phyloP scores from a whole-genome alignment of 345 rosid species.

The Eucalyptus pauciflora region DNA sequence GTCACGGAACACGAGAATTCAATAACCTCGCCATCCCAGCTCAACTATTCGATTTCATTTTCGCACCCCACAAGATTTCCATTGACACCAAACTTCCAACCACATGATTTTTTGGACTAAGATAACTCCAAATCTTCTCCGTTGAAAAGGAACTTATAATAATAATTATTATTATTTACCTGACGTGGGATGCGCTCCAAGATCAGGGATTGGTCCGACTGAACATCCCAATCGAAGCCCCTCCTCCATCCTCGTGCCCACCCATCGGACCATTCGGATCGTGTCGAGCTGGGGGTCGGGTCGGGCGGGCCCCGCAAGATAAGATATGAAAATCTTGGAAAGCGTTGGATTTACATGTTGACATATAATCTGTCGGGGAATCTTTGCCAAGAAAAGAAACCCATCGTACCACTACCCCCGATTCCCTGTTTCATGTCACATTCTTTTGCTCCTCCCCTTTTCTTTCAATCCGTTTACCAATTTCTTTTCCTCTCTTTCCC shows the following conservation, averaged over 20 bases:
- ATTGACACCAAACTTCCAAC: neutral
- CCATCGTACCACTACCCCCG: neutral
- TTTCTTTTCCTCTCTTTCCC: neutral
- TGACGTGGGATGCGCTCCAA: neutral
- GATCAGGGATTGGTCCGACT: neutral
- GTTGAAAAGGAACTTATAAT: neutral
- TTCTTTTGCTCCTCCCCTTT: neutral
- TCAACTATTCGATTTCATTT: neutral
- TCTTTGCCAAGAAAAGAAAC: neutral
- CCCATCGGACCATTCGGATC: neutral
- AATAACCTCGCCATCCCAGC: neutral
- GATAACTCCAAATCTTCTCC: neutral
- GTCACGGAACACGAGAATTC: rapidly evolving
- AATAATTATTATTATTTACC: neutral
- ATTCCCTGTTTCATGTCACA: neutral
- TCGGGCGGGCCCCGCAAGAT: neutral
- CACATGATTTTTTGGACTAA: neutral
- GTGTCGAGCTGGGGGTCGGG: neutral
- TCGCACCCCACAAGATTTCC: neutral
- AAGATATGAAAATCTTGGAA: neutral
- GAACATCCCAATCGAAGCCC: neutral
- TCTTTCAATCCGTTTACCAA: neutral
- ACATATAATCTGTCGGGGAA: neutral
- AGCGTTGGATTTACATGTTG: neutral
- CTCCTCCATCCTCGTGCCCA: neutral